phyloP scores from a whole-genome alignment of 2,329 filamentous ascomycete genomes.

The Chaetomium globosum region DNA sequence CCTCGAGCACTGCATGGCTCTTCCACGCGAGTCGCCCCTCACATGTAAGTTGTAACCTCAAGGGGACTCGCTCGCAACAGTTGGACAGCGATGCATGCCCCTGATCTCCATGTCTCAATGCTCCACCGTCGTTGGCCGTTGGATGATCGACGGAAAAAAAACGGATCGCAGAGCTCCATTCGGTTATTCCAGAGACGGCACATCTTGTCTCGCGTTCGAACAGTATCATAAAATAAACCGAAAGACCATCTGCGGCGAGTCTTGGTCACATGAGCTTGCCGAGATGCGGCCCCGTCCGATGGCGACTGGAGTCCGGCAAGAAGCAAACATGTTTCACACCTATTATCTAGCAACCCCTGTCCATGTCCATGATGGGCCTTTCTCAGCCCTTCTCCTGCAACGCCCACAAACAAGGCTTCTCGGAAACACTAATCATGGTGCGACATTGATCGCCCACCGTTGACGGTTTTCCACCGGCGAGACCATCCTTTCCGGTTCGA shows the following conservation, averaged over 20 bases:
- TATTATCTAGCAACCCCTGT: neutral
- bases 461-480: neutral
- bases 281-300: neutral
- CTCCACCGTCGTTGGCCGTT: neutral
- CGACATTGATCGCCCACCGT: neutral
- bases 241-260: neutral
- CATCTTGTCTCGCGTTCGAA: neutral
- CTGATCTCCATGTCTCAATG: neutral
- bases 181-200: neutral
- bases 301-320: neutral
- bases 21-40: neutral
- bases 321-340: conserved; percentile 1
- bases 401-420: neutral
- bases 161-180: neutral
- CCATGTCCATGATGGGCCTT: neutral
- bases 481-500: neutral
- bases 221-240: neutral
- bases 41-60: neutral
- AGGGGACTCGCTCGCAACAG: neutral
- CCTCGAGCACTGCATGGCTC: neutral
- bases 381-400: neutral
- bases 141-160: neutral
- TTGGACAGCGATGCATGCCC: neutral
- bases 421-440: neutral
- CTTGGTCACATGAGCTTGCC: conserved; percentile 1